Evolutionary conservation across 192 early-diverging fungal genomes (phyloP), one percentile per base, ranked within the genome.

Genomic region (Podila epigama): DNA sequence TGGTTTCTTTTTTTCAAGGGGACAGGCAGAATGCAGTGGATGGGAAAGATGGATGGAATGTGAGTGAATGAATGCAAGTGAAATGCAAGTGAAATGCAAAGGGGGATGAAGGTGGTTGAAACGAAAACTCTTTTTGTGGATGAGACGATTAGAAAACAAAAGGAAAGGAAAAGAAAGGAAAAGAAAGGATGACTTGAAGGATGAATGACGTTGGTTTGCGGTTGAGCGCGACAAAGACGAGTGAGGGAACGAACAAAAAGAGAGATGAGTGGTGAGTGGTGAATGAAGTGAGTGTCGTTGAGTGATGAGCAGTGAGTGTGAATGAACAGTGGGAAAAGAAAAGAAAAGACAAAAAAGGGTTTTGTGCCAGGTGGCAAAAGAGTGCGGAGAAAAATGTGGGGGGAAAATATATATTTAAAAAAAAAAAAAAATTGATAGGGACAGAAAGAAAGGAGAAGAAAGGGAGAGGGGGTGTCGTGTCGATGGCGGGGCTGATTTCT

Each of bases 151-250:
- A 39, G 39, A 34, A 25, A 36, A 6, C 13, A 52, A 2, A n/a
- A n/a, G n/a, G 62, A 60, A 52, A 51, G 36, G 35, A 39, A n/a
- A 29, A 32, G n/a, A 54, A 62, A 42, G 18, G 34, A 58, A 28
- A 59, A 22, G 5, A 20, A 36, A 28, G 55, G 42, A n/a, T 8
- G 54, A 56, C 25, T 10, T 28, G 33, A 37, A 29, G 37, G 22
- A n/a, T 34, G 36, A 20, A 7, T 44, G 41, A n/a, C 0, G 3
- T 42, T 12, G 41, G 40, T 42, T 12, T 42, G 15, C 40, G 16
- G 42, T 44, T 44, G 13, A 20, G 42, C 4, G 18, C 16, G 22
- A 42, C 4, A n/a, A 44, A 44, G 13, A 44, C 16, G 13, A 18
- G 18, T 1, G 18, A 20, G 42, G 16, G 42, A 5, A 15, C 42